Percentiles rank a stretch among this genome's conserved stretches.
These are phyloP conservation scores for Fusarium poae DNA, from an alignment of 2,329 filamentous ascomycete species.

Conservation along the genomic window DNA sequence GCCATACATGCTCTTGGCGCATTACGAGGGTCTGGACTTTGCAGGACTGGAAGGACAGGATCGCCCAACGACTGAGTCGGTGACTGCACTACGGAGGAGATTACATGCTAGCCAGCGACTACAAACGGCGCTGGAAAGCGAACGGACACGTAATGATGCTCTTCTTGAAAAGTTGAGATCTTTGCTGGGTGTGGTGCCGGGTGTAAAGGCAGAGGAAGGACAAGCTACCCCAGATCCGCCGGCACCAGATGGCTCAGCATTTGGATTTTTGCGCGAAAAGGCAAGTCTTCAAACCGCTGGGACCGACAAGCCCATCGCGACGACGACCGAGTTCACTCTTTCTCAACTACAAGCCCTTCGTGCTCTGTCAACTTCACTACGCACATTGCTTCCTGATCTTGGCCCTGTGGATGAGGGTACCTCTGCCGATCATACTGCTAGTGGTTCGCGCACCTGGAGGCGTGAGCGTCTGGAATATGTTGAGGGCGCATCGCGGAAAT, in stretches of 20 bases:
- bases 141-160: conserved; percentile 78
- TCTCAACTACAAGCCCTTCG: conserved; percentile 86
- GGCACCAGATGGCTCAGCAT: conserved; percentile 49
- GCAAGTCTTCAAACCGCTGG: conserved; percentile 65
- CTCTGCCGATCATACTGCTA: conserved; percentile 48
- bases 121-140: conserved; percentile 75
- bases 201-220: conserved; percentile 47
- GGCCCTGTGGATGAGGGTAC: conserved; percentile 50
- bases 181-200: conserved; percentile 53
- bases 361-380: conserved; percentile 70
- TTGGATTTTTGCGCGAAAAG: conserved; percentile 70
- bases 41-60: conserved; percentile 37
- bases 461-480: conserved; percentile 85
- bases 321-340: conserved; percentile 81
- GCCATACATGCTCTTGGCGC: conserved; percentile 82
- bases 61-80: conserved; percentile 72
- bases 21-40: conserved; percentile 80
- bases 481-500: conserved; percentile 80
- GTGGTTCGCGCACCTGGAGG: conserved; percentile 68
- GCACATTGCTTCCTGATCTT: conserved; percentile 75
- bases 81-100: conserved; percentile 79
- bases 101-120: conserved; percentile 84
- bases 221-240: conserved; percentile 6
- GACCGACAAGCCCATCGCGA: conserved; percentile 70
- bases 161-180: conserved; percentile 74